Evolutionary conservation across 75 land plant genomes (phyloP).

Genomic region (Picea sitchensis): DNA sequence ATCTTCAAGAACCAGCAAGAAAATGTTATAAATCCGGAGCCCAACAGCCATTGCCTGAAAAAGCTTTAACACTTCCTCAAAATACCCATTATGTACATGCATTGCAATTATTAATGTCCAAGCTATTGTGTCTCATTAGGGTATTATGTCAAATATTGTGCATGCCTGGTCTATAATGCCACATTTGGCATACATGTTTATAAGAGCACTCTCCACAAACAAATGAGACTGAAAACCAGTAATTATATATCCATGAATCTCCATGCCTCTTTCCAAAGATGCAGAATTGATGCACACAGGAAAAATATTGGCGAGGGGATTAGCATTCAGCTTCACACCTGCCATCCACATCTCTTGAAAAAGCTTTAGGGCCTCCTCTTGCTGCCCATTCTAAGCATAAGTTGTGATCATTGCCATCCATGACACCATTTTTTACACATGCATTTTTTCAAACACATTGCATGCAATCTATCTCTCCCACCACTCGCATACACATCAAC

Average conservation of each 20-base stretch:
- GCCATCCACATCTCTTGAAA: constrained; percentile 29
- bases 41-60: too few relatives aligned
- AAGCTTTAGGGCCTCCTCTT: constrained; percentile 21
- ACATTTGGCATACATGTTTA: too few relatives aligned
- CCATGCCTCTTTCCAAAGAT: constrained; percentile 2
- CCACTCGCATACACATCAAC: not conserved
- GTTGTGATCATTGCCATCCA: constrained; percentile 24
- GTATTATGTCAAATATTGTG: too few relatives aligned
- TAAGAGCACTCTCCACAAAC: too few relatives aligned
- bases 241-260: not conserved
- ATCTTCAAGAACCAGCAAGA: too few relatives aligned
- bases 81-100: too few relatives aligned
- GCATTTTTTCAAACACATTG: constrained; percentile 7
- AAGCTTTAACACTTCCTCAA: too few relatives aligned
- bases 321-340: constrained; percentile 21
- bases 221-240: too few relatives aligned
- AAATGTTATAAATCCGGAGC: too few relatives aligned
- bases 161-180: too few relatives aligned
- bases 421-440: constrained; percentile 15
- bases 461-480: not conserved
- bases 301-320: constrained; percentile 17
- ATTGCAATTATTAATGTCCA: too few relatives aligned
- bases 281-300: constrained; percentile 18
- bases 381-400: constrained; percentile 19
- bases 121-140: too few relatives aligned